Evolutionary conservation across 306 rosid species (phyloP).

Genomic region (Astragalus glycyphyllos): DNA sequence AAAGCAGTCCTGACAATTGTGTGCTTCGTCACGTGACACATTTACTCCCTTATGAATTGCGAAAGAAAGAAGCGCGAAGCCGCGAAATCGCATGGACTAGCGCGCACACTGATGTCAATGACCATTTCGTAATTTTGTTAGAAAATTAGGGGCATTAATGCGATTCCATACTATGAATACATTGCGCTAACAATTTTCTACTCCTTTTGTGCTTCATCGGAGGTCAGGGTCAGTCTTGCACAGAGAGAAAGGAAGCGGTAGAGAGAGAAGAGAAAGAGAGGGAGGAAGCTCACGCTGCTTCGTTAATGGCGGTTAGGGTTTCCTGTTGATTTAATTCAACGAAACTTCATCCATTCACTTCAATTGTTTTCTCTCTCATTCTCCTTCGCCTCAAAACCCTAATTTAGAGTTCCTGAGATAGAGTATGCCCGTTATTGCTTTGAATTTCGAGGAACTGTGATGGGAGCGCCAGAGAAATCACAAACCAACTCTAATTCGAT

Average conservation of each 20-base stretch:
- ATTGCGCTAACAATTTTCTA: conserved; percentile 39
- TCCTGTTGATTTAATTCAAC: conserved; percentile 56
- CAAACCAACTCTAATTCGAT: conserved; percentile 77
- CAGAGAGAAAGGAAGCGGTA: conserved; percentile 39
- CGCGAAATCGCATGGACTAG: conserved; percentile 42
- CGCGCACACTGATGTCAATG: conserved; percentile 41
- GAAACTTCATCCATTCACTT: conserved; percentile 49
- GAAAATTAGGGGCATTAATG: conserved; percentile 42
- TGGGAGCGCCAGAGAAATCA: conserved; percentile 95
- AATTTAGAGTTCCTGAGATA: conserved; percentile 51
- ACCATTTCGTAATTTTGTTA: conserved; percentile 34
- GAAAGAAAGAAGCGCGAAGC: conserved; percentile 24
- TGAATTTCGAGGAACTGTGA: conserved; percentile 50
- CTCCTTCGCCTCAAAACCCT: conserved; percentile 67
- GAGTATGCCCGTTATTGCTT: conserved; percentile 39
- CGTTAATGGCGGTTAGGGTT: conserved; percentile 90
- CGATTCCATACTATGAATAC: conserved; percentile 12
- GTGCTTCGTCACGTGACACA: too few species aligned
- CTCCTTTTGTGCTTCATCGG: conserved; percentile 44
- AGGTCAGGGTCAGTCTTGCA: conserved; percentile 55
- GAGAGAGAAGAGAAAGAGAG: conserved; percentile 38
- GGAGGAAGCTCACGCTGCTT: conserved; percentile 51
- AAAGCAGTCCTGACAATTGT: too few species aligned
- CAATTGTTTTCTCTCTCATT: conserved; percentile 41
- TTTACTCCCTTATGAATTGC: too few species aligned